Evolutionary conservation across 768 basidiomycete species (phyloP), one percentile per base, ranked within the genome.

Genomic region (Pleurotus tuoliensis): DNA sequence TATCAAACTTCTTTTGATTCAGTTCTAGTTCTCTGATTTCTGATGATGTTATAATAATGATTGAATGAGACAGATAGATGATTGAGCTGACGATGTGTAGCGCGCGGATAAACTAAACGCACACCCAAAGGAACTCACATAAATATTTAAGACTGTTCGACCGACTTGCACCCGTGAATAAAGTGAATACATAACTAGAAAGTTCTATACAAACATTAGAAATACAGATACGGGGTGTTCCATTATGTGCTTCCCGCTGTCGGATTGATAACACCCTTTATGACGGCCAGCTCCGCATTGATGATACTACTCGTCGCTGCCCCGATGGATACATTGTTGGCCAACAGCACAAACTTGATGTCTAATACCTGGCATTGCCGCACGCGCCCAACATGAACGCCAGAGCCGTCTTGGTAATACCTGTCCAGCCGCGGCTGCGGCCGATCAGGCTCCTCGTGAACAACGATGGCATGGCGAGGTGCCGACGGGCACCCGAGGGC

Each of bases 281-380:
- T 68, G 5, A 94, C 82, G n/a, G 94, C 94, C n/a, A 89, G 73
- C 75, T 98, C 94, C 2, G 96, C 96, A 67, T 98, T 99, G 64
- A 98, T 95, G 67, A 99, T 90, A 61, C 90, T 92, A 61, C 91
- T 94, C 48, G 97, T 99, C 50, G 97, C 96, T 18, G 97, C 96
- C 6, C 97, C 96, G 62, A 98, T 91, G 55, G 86, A 85, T 59
- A 98, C 95, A 66, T 98, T 98, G 70, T 97, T 95, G 58, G 87
- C 82, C 51, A 98, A 76, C 24, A 92, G 88, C 39, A 97, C 90
- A 66, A 98, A 97, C 75, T 97, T 97, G 79, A 98, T 82, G 69
- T 99, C 97, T 50, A 99, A 69, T 22, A 99, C 97, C 24, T 82
- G 78, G 65, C 96, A 98, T 68, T 94, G 86, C 54, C 97, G 79